phyloP scores from a whole-genome alignment of 2,329 filamentous ascomycete species.

The Didymella lethalis region DNA sequence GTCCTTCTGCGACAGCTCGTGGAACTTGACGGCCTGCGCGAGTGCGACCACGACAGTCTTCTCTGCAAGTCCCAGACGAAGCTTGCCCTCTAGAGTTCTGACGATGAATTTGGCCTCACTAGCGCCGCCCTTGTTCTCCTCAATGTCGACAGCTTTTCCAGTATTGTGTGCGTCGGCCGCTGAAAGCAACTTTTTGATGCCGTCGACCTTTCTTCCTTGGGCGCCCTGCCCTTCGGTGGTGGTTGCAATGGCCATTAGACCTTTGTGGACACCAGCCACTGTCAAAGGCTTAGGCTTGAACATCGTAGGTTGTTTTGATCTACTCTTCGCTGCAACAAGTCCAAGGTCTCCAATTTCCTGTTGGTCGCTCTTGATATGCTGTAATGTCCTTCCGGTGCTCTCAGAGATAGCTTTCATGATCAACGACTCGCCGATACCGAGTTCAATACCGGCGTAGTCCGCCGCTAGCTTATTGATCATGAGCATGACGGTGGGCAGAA shows the following conservation, averaged over 20 bases:
- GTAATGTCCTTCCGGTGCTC: conserved; percentile 84
- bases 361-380: conserved; percentile 93
- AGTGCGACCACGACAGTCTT: conserved; percentile 89
- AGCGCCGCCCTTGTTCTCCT: conserved; percentile 88
- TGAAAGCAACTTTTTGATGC: conserved; percentile 96
- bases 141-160: conserved; percentile 77
- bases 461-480: conserved; percentile 99
- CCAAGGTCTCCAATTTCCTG: conserved; percentile 96
- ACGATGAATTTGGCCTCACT: conserved; percentile 96
- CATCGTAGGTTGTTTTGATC: conserved; percentile 95
- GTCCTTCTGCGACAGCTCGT: conserved; percentile 77
- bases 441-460: conserved; percentile 93
- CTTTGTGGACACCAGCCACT: conserved; percentile 84
- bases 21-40: conserved; percentile 84
- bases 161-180: conserved; percentile 78
- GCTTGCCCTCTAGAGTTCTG: conserved; percentile 91
- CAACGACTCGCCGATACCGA: conserved; percentile 97
- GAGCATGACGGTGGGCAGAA: conserved; percentile 86
- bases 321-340: conserved; percentile 92
- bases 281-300: conserved; percentile 95
- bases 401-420: conserved; percentile 99
- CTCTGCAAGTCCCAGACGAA: conserved; percentile 89
- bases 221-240: conserved; percentile 83
- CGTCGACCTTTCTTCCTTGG: conserved; percentile 88
- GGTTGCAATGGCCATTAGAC: conserved; percentile 87